Evolutionary conservation across 257 asterid species (phyloP), one percentile per base, ranked within the genome.

Genomic region (Hygrophila difformis): DNA sequence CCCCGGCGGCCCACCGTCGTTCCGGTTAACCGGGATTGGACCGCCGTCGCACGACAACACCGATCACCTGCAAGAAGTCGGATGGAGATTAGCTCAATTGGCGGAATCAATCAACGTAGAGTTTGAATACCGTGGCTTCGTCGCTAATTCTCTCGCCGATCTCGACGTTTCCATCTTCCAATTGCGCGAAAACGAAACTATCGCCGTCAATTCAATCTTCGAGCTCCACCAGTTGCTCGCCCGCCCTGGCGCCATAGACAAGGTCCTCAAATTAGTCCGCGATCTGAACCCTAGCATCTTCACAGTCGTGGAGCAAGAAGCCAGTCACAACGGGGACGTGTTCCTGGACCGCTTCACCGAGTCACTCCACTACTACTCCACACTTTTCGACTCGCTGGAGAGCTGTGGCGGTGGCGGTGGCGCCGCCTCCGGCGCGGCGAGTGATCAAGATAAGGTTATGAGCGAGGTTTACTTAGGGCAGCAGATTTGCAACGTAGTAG

Each of bases 401-500:
- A 64, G 83, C 5, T 61, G 77, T 21, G 47, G 67, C 16, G 49
- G 51, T 7, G 66, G 66, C 13, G 34, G 44, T 5, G 58, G 58
- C 2, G 61, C 45, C 0, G 54, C 34, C 2, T 68, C 47, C 2
- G 78, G 61, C 8, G 49, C 17, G 12, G 72, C 47, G 35, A 67
- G 53, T 22, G 79, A 70, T 48, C 76, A 70, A 29, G 82, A 82
- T 58, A 78, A 69, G 82, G 61, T 67, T 17, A 79, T 76, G 91
- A 73, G 79, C n/a, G 94, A 82, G 71, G 74, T 74, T 31, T 79
- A 82, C 49, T 35, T 82, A 45, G 91, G 87, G 15, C 41, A 71
- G 43, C 89, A 82, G 70, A 82, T 82, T 49, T 78, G 85, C 36
- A 78, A 82, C 56, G 71, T 82, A 61, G 87, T 82, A 74, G 86